These are phyloP conservation scores for Yarrowia sp. DNA, from an alignment of 805 yeast genomes.

Conservation along the genomic window DNA sequence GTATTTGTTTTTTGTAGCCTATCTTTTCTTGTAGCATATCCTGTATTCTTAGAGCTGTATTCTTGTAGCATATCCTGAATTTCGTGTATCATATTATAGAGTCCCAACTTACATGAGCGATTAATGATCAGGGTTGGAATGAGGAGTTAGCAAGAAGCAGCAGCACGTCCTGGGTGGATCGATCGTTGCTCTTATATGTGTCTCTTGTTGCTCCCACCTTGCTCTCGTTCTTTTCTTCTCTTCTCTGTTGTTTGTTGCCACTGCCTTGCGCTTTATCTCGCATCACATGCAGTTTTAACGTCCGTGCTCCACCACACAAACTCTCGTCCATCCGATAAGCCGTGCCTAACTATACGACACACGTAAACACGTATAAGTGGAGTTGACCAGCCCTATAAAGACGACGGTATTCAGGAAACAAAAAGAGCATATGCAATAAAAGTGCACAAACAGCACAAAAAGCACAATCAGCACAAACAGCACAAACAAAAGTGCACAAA, in stretches of 20 bases:
- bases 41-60: too few species aligned
- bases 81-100: too few species aligned
- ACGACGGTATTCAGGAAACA: too few species aligned
- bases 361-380: background rate
- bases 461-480: too few species aligned
- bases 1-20: too few species aligned
- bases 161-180: too few species aligned
- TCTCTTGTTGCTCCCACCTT: background rate
- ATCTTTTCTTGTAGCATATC: too few species aligned
- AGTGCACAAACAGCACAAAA: too few species aligned
- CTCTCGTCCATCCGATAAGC: slow-evolving; percentile 20
- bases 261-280: slow-evolving; percentile 23
- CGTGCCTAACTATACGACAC: slow-evolving; percentile 11
- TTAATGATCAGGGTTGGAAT: background rate
- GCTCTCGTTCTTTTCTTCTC: background rate
- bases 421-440: too few species aligned
- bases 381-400: too few species aligned
- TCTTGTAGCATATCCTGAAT: too few species aligned
- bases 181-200: background rate
- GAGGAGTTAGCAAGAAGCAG: background rate
- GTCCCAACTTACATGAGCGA: background rate
- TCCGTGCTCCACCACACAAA: background rate
- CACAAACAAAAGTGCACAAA: background rate
- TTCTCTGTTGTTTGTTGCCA: background rate
- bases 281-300: slow-evolving; percentile 17